A percentile compares a stretch with the other conserved stretches of the same genome.
Evolutionary conservation across 2,329 filamentous ascomycete genomes (phyloP).

Genomic region (Alternaria burnsii): DNA sequence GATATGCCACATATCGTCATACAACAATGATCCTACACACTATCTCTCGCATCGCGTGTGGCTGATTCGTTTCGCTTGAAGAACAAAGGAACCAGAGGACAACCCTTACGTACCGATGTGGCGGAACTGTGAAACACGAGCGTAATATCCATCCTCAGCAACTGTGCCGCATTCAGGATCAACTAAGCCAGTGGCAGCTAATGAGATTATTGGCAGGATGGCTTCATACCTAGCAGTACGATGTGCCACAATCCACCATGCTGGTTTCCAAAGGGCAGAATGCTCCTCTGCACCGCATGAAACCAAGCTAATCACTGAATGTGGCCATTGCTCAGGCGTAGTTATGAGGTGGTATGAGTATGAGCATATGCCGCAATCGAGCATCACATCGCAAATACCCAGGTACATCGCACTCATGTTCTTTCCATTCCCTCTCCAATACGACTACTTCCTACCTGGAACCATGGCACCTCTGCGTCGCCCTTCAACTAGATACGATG

Average conservation of each 20-base stretch:
- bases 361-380: not conserved
- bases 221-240: not conserved
- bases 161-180: not conserved
- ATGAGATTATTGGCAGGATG: not conserved
- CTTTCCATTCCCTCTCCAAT: not conserved
- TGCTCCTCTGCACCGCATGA: not conserved
- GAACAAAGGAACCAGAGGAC: not conserved
- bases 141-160: not conserved
- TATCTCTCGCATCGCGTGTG: not conserved
- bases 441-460: not conserved
- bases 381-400: not conserved
- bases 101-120: not conserved
- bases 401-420: not conserved
- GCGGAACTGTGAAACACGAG: not conserved
- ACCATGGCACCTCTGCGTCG: not conserved
- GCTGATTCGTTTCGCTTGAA: not conserved
- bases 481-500: not conserved
- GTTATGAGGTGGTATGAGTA: not conserved
- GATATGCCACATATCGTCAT: not conserved
- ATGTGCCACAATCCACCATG: not conserved
- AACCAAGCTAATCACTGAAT: not conserved
- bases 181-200: not conserved
- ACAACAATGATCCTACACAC: not conserved
- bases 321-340: not conserved
- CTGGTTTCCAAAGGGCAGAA: not conserved